phyloP scores from a whole-genome alignment of 2,329 filamentous ascomycete species.

The Blastomyces silverae region DNA sequence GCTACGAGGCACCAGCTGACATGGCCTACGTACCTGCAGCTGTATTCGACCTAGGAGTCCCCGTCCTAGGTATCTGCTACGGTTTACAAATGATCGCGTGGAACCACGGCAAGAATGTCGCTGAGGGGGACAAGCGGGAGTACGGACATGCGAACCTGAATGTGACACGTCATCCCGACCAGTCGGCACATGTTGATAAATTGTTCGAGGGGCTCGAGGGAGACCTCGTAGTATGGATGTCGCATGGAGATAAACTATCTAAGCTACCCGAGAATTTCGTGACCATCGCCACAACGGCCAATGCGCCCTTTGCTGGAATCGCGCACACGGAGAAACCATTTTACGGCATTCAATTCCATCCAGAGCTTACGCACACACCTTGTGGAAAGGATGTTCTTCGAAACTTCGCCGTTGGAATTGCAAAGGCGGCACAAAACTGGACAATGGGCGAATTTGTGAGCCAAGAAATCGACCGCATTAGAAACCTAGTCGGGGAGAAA shows the following conservation, averaged over 20 bases:
- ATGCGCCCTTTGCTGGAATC: constrained; percentile 70
- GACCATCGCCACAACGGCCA: constrained; percentile 65
- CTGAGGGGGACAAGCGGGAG: constrained; percentile 60
- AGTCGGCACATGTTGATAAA: constrained; percentile 55
- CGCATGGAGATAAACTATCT: constrained; percentile 78
- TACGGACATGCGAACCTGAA: constrained; percentile 65
- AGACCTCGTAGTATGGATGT: constrained; percentile 72
- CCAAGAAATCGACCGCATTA: constrained; percentile 72
- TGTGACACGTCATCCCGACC: constrained; percentile 47
- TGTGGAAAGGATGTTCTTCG: constrained; percentile 62
- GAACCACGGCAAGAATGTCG: constrained; percentile 57
- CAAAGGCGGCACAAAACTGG: constrained; percentile 70
- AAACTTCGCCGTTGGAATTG: constrained; percentile 83
- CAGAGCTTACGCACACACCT: constrained; percentile 70
- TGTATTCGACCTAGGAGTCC: constrained; percentile 67
- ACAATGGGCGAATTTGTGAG: constrained; percentile 77
- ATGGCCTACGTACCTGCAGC: constrained; percentile 2
- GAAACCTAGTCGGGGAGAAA: constrained; percentile 69
- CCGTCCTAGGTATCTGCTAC: constrained; percentile 56
- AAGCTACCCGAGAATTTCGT: constrained; percentile 66
- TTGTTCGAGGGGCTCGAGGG: constrained; percentile 73
- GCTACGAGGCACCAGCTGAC: not conserved
- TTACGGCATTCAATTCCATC: constrained; percentile 83
- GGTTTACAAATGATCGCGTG: constrained; percentile 66
- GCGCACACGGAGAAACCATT: constrained; percentile 54